Evolutionary conservation across 768 basidiomycete species (phyloP).

Genomic region (Collybia sordida): DNA sequence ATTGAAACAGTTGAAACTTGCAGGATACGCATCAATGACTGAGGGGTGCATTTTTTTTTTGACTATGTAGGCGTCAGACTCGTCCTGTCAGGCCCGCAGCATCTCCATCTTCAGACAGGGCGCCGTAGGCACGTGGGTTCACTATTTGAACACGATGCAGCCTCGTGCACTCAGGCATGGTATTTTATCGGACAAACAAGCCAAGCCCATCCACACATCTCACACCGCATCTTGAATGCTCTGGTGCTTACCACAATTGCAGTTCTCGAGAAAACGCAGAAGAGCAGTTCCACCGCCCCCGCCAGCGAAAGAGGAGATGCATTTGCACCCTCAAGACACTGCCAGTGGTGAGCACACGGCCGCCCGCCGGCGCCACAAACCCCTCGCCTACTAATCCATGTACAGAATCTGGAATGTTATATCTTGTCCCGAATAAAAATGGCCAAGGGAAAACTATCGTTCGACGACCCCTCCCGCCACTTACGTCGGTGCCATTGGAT

Average conservation of each 20-base stretch:
- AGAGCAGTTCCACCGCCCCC: slow-evolving; percentile 4
- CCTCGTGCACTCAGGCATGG: slow-evolving; percentile 31
- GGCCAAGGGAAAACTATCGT: slow-evolving; percentile 35
- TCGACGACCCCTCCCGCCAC: slow-evolving; percentile 36
- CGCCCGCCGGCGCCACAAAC: not conserved
- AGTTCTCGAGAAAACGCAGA: slow-evolving; percentile 10
- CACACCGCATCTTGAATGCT: slow-evolving; percentile 27
- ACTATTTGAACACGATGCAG: slow-evolving; percentile 32
- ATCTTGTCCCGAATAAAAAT: slow-evolving; percentile 38
- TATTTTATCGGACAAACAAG: slow-evolving; percentile 15
- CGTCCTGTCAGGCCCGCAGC: not conserved
- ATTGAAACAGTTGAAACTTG: not conserved
- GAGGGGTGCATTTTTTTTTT: not conserved
- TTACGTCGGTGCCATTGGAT: slow-evolving; percentile 35
- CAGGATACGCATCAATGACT: not conserved
- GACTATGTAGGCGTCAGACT: not conserved
- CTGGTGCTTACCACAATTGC: slow-evolving; percentile 26
- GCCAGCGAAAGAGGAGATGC: slow-evolving; percentile 8
- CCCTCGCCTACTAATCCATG: not conserved
- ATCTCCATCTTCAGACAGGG: slow-evolving; percentile 2
- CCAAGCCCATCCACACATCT: slow-evolving; percentile 14
- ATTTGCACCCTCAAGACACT: slow-evolving; percentile 12
- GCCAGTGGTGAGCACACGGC: slow-evolving; percentile 10
- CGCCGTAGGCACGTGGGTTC: slow-evolving; percentile 25
- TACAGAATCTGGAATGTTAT: slow-evolving; percentile 35